Conservation (phyloP, 352 stramenopile species). For the Thalassiosira hispida region DNA sequence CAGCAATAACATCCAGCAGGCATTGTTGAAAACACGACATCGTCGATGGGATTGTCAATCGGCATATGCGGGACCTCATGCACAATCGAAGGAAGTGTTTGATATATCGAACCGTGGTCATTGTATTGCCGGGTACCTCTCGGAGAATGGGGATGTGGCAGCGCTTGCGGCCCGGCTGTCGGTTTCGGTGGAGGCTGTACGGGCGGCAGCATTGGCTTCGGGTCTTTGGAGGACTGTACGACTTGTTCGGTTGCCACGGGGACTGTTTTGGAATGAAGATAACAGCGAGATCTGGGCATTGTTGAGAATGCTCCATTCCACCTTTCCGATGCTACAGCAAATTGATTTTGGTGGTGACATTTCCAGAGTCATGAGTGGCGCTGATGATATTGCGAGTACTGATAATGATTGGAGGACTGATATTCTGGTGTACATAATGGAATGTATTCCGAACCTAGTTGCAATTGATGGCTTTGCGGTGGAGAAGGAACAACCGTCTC, state of each 20-base stretch:
- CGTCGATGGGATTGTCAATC: slow-evolving; percentile 57
- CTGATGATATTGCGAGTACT: not conserved
- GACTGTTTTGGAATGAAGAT: slow-evolving; percentile 29
- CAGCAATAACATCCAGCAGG: slow-evolving; percentile 51
- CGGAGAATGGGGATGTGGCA: slow-evolving; percentile 3
- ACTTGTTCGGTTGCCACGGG: slow-evolving; percentile 41
- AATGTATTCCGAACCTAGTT: slow-evolving; percentile 48
- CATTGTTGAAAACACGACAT: slow-evolving; percentile 51
- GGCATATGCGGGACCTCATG: slow-evolving; percentile 39
- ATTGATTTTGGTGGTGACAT: slow-evolving; percentile 61
- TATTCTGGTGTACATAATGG: slow-evolving; percentile 36
- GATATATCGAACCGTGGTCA: slow-evolving; percentile 45
- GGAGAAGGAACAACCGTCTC: not conserved
- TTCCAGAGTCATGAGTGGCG: not conserved
- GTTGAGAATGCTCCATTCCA: slow-evolving; percentile 40
- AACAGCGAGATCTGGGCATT: slow-evolving; percentile 46
- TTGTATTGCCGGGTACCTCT: slow-evolving; percentile 13
- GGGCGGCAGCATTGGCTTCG: slow-evolving; percentile 30
- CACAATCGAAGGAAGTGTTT: slow-evolving; percentile 51
- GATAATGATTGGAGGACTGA: slow-evolving; percentile 39
- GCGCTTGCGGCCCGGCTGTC: slow-evolving; percentile 21
- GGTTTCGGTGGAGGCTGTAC: slow-evolving; percentile 28
- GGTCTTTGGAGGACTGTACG: slow-evolving; percentile 54
- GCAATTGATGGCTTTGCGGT: slow-evolving; percentile 54
- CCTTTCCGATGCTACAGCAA: slow-evolving; percentile 48